Conservation (phyloP, 2,329 filamentous ascomycete genomes). For the Orbilia ellipsospora region DNA sequence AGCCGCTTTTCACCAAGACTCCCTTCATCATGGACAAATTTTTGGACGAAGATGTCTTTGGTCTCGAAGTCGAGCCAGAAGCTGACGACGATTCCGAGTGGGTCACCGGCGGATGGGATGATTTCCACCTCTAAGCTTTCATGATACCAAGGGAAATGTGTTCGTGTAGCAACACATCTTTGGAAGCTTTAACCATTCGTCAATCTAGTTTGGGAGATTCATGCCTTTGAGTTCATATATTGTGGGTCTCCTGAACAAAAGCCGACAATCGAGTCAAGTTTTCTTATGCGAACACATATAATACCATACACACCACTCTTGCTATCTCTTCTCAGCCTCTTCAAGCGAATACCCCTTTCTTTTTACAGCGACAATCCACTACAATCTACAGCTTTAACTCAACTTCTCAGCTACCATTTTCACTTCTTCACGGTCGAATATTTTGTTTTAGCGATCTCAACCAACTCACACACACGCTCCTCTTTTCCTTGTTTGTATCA, state of each 20-base stretch:
- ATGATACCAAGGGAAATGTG: constrained; percentile 22
- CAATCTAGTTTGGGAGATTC: constrained; percentile 60
- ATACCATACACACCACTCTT: constrained; percentile 50
- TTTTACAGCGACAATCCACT: constrained; percentile 30
- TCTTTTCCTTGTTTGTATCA: constrained; percentile 50
- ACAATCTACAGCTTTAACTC: constrained; percentile 43
- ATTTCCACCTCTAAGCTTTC: constrained; percentile 55
- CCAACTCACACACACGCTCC: constrained; percentile 44
- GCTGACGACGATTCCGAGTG: constrained; percentile 75
- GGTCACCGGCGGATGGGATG: constrained; percentile 88
- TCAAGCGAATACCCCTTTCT: constrained; percentile 43
- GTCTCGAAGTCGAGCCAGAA: constrained; percentile 63
- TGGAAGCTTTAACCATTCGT: constrained; percentile 56
- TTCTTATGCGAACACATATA: constrained; percentile 22
- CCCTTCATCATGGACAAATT: constrained; percentile 68
- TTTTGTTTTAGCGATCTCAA: constrained; percentile 46
- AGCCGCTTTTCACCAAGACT: constrained; percentile 18
- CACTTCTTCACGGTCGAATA: constrained; percentile 42
- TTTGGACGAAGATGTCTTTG: constrained; percentile 65
- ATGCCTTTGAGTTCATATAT: constrained; percentile 23
- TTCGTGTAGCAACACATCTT: constrained; percentile 23
- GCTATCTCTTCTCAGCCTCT: constrained; percentile 41
- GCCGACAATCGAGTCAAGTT: constrained; percentile 39
- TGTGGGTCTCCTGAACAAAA: constrained; percentile 7
- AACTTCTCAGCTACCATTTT: constrained; percentile 30